Evolutionary conservation across 306 rosid genomes (phyloP), one percentile per base, ranked within the genome.

Genomic region (Castanospermum australe): DNA sequence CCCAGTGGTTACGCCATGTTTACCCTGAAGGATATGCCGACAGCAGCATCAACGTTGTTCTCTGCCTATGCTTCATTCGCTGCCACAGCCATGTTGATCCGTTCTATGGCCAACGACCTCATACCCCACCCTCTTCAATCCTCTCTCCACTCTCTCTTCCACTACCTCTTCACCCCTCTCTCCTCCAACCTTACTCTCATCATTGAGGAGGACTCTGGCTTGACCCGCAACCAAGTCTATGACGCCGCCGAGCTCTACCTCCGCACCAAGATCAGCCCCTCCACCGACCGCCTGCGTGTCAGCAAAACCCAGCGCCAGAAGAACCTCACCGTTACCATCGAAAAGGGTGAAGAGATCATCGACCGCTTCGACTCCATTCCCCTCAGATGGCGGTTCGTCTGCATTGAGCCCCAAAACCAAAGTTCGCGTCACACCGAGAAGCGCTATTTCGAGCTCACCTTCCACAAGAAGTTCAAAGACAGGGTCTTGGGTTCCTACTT

Each of bases 171-270:
- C 81, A 48, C 57, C 8, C 77, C 82, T 45, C 56, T 61, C 50
- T 61, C 87, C 56, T 60, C 82, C 50, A 41, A 60, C 5, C 84
- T 84, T 63, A 81, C 87, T 24, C 55, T 87, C 18, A n/a, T 64
- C 77, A 50, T 87, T 6, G 74, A 81, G 4, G 84, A 87, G 22
- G 5, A 0, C 41, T 61, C 70, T 5, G 78, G 82, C 69, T 68
- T 81, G 75, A 7, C 67, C 47, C 79, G 50, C 7, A 84, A 87
- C 84, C 82, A 87, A 17, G 65, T 87, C 86, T 84, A 24, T 25
- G 82, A 81, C 8, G 84, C 82, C 15, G 88, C 88, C 11, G 80
- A 74, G 18, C 20, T 75, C 61, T 84, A 84, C 47, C 86, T 87
- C 60, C 41, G 41, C 6, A 73, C 86, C 32, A 77, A 81, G 63